Evolutionary conservation across 192 early-diverging fungal species (phyloP), one percentile per base, ranked within the genome.

Genomic region (Entomortierella chlamydospora): DNA sequence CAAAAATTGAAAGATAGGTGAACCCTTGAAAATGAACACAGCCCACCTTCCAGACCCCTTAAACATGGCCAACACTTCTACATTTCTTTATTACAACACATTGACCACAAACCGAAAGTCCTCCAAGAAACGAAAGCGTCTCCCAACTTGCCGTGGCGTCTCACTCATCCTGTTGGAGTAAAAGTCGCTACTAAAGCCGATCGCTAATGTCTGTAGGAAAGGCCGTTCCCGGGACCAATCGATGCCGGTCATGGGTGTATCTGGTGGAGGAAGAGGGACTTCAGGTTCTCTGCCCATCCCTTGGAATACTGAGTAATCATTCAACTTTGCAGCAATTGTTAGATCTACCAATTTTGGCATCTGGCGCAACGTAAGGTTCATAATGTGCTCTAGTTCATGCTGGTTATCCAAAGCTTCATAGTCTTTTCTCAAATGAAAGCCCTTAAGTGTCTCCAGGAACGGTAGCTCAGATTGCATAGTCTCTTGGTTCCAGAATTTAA

Each of bases 61-160:
- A 50, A 50, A 50, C 34, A 37, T 37, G 4, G 10, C 34, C 34
- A n/a, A n/a, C 34, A 37, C 4, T 10, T 37, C 10, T 37, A 37
- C 10, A 7, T 37, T 37, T 37, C 4, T 7, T 10, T 37, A 7
- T 37, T 37, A 7, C 34, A 4, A 37, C 34, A 10, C 10, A 4
- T 37, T 7, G 34, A 37, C 34, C 4, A 37, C 10, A 37, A 66
- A 53, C 15, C 39, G 49, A 58, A 73, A 66, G 25, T 59, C 62
- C 18, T 73, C 72, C 18, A 73, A 45, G 30, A 73, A 73, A 0
- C 72, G 72, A 50, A 73, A 73, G 7, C 72, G 63, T 54, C 42
- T 58, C n/a, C 34, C 63, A 43, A 73, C 34, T 57, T 73, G 72
- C 31, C 50, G 62, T 29, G 57, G 37, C 20, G 66, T 28, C 55